These are phyloP conservation scores for Aspergillus floridensis DNA, from an alignment of 2,329 filamentous ascomycete genomes.

Conservation along the genomic window DNA sequence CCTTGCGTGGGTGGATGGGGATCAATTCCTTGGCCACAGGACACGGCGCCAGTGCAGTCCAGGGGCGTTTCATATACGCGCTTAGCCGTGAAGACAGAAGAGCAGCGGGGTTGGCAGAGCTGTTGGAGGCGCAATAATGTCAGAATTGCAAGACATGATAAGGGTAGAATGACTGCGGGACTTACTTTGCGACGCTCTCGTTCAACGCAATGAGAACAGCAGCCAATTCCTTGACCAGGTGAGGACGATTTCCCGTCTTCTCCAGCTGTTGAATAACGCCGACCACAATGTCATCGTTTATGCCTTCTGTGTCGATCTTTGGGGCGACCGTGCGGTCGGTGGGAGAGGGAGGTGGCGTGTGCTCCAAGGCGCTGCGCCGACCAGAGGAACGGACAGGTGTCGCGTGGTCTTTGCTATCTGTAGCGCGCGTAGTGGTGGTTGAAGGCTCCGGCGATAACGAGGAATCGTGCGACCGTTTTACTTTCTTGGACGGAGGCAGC, in stretches of 20 bases:
- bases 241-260: conserved; percentile 85
- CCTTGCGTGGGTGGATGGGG: conserved; percentile 85
- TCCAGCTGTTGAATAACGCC: conserved; percentile 85
- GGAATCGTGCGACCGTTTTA: conserved; percentile 72
- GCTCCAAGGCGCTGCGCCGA: conserved; percentile 57
- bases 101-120: conserved; percentile 91
- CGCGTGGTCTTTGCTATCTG: conserved; percentile 29
- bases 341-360: conserved; percentile 79
- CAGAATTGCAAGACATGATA: conserved; percentile 14
- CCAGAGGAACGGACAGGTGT: conserved; percentile 22
- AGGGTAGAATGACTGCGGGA: conserved; percentile 24
- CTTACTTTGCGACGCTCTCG: conserved; percentile 87
- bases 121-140: conserved; percentile 42
- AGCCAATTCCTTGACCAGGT: conserved; percentile 91
- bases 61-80: conserved; percentile 82
- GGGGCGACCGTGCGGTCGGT: conserved; percentile 46
- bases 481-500: conserved; percentile 60
- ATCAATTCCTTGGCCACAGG: conserved; percentile 91
- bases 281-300: conserved; percentile 94
- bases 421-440: conserved; percentile 27
- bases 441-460: conserved; percentile 43
- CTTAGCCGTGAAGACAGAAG: conserved; percentile 92
- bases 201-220: conserved; percentile 72
- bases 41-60: conserved; percentile 75
- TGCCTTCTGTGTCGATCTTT: conserved; percentile 74